Base-by-base conservation (phyloP, 176 grass and related monocot genomes). In the Canna indica region DNA sequence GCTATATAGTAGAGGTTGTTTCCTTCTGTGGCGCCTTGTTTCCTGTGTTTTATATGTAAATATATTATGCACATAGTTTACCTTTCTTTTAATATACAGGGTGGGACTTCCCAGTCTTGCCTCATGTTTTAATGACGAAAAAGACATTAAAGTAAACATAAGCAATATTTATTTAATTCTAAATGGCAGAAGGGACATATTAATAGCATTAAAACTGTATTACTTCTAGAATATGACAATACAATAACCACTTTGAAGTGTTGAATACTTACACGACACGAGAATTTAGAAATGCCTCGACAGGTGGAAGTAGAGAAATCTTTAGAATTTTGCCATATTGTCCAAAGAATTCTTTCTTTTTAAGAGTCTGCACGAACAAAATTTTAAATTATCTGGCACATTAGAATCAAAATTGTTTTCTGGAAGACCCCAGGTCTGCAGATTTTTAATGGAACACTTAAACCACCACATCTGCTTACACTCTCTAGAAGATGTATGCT, bases 321-420 rank as follows among this genome's bases (percentile, higher is more conserved):
- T 44, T 85, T 63, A 77, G 64, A 71, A 90, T 85, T 75, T 90
- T 90, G 38, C 87, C 87, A 90, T 90, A 90, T 41, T 90, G 83
- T 54, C 83, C 83, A 53, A 90, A 78, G 74, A 74, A 85, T 75
- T 74, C 59, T 35, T 80, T 85, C 59, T 85, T 83, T 54, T 71
- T 85, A 39, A 89, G 73, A 42, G 70, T 33, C 87, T 85, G 83
- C 42, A 71, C 16, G 58, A 54, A 67, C 8, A 78, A 83, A 16
- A 63, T 38, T 20, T 29, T 65, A 75, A 3, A 67, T 80, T 47
- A 71, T 59, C 5, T 36, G 64, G 50, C 32, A 39, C 36, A 44
- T 41, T 38, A 50, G 1, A n/a, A 50, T 26, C n/a, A 58, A 58
- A 58, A 18, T 58, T n/a, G 26, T 58, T 25, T 58, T 58, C 25